These are phyloP conservation scores for Secale cereale DNA, from an alignment of 176 grass and related monocot genomes.

Conservation along the genomic window DNA sequence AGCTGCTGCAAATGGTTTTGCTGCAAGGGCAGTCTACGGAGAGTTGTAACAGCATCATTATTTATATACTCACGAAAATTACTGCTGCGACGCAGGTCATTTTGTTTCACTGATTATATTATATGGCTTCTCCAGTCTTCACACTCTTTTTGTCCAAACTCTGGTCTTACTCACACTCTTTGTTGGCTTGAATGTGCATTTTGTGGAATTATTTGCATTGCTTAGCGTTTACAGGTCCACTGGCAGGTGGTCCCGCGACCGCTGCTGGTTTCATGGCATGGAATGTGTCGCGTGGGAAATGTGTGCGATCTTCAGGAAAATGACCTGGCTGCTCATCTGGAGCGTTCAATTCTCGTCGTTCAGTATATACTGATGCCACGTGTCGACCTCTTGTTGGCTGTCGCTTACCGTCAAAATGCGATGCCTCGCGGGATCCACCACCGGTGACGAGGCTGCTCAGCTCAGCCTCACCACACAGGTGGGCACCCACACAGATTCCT, in stretches of 20 bases:
- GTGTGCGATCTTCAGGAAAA: not conserved
- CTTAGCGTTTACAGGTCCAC: too few relatives aligned
- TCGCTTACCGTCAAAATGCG: not conserved
- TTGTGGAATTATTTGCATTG: not conserved
- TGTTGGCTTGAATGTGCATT: not conserved
- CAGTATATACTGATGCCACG: not conserved
- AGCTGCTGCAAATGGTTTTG: not conserved
- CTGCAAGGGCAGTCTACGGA: not conserved
- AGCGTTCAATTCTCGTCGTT: not conserved
- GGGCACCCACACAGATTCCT: not conserved
- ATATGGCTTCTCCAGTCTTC: not conserved
- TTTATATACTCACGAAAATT: not conserved
- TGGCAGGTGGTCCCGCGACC: not conserved
- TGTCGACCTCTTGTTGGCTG: not conserved
- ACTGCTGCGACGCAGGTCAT: not conserved
- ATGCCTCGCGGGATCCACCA: not conserved
- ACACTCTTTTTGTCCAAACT: not conserved
- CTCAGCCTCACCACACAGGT: not conserved
- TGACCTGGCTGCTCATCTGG: not conserved
- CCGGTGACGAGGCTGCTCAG: not conserved
- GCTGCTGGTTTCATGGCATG: not conserved
- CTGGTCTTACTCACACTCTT: not conserved
- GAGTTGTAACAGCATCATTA: not conserved
- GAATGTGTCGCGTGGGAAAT: not conserved
- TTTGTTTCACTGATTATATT: not conserved